phyloP scores from a whole-genome alignment of 2,329 filamentous ascomycete genomes.

The Cercospora beticola region DNA sequence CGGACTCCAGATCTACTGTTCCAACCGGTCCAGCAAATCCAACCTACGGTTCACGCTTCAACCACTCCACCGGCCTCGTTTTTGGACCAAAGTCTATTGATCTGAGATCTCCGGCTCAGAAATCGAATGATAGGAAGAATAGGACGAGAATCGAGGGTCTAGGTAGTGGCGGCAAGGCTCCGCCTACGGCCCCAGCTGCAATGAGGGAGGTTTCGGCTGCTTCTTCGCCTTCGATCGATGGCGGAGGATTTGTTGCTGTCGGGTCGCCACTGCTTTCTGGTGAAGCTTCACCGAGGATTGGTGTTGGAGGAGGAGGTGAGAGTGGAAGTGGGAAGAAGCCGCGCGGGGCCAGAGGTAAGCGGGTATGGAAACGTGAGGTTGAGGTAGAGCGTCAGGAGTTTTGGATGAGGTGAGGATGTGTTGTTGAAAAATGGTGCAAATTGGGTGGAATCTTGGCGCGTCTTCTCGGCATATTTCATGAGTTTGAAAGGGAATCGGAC shows the following conservation, averaged over 20 bases:
- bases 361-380: background rate
- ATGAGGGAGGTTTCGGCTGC: background rate
- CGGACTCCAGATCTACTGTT: background rate
- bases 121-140: background rate
- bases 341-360: background rate
- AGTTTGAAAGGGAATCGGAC: too few species aligned
- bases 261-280: background rate
- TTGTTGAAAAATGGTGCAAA: too few species aligned
- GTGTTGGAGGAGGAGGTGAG: background rate
- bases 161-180: too few species aligned
- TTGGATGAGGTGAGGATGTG: background rate
- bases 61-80: background rate
- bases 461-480: too few species aligned
- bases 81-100: background rate
- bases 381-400: background rate
- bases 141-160: too few species aligned
- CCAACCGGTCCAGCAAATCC: background rate
- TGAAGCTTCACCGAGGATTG: background rate
- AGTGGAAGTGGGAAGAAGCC: background rate
- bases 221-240: background rate
- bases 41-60: background rate
- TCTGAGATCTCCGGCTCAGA: background rate
- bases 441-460: too few species aligned
- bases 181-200: too few species aligned
- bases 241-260: background rate